These are phyloP conservation scores for Rhodotorula mucilaginosa DNA, from an alignment of 1,284 basidiomycete species.

Conservation along the genomic window DNA sequence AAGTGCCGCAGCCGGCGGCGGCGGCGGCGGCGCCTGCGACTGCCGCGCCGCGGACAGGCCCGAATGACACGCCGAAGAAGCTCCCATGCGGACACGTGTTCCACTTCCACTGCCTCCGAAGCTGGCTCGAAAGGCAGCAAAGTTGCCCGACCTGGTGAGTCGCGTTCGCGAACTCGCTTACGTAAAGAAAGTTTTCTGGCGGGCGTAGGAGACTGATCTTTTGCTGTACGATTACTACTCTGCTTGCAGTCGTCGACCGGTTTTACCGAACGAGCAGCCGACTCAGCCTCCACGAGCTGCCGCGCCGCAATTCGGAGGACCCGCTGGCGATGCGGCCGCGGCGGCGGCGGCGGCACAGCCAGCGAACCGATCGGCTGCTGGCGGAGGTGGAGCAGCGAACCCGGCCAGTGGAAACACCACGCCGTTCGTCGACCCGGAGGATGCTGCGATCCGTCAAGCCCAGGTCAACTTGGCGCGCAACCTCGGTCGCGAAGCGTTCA, in stretches of 20 bases:
- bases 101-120: slow-evolving; percentile 94
- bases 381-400: background rate
- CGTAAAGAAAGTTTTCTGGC: too few species aligned
- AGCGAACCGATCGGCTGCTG: background rate
- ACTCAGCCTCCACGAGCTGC: background rate
- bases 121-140: slow-evolving; percentile 93
- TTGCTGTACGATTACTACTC: too few species aligned
- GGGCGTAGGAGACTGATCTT: too few species aligned
- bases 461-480: slow-evolving; percentile 40
- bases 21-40: too few species aligned
- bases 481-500: slow-evolving; percentile 36
- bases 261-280: slow-evolving; percentile 30
- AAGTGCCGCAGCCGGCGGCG: slow-evolving; percentile 1
- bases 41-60: slow-evolving; percentile 55
- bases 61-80: slow-evolving; percentile 94
- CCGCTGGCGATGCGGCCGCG: too few species aligned
- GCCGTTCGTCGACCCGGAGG: background rate
- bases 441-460: slow-evolving; percentile 27
- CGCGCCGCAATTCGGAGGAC: too few species aligned
- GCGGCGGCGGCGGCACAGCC: too few species aligned
- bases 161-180: too few species aligned
- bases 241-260: slow-evolving; percentile 34
- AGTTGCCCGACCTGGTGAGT: slow-evolving; percentile 87
- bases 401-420: too few species aligned
- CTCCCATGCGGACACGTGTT: slow-evolving; percentile 95